Evolutionary conservation across 805 yeast species (phyloP).

Genomic region (baker's yeast (Saccharomyces cerevisiae)): DNA sequence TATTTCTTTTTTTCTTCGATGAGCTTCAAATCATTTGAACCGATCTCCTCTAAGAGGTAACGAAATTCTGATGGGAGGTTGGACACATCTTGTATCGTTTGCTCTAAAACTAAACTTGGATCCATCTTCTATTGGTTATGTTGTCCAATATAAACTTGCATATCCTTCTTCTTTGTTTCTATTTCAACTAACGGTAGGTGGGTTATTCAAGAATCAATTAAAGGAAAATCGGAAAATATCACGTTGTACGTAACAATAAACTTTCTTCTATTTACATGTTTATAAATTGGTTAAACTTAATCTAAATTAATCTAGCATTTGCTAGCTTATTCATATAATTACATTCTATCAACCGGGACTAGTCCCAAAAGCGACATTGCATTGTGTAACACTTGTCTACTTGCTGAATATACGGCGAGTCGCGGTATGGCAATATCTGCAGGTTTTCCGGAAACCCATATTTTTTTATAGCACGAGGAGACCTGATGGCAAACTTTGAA

Average conservation of each 20-base stretch:
- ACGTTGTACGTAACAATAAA: neutral
- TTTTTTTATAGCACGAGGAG: constrained; percentile 88
- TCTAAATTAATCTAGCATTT: neutral
- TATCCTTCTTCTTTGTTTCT: neutral
- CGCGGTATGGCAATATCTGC: constrained; percentile 81
- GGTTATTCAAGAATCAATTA: too few species aligned
- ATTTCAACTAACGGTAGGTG: neutral
- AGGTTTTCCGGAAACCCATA: constrained; percentile 96
- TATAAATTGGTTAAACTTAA: neutral
- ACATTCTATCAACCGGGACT: constrained; percentile 99
- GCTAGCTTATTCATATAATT: constrained; percentile 14
- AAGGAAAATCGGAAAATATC: neutral
- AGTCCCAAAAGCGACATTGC: constrained; percentile 87
- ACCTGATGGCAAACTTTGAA: constrained; percentile 90
- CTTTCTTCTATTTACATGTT: neutral
- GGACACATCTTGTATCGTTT: constrained; percentile 62
- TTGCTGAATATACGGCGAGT: constrained; percentile 82
- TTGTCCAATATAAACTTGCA: neutral
- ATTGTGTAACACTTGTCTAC: constrained; percentile 79
- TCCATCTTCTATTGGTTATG: constrained; percentile 46
- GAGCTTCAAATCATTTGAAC: constrained; percentile 56
- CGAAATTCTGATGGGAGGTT: constrained; percentile 84
- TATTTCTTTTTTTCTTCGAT: constrained; percentile 60
- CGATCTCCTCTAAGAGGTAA: constrained; percentile 70
- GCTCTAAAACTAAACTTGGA: constrained; percentile 76